Conservation (phyloP, 208 protist genomes). For the Wallacemonas sp. region DNA sequence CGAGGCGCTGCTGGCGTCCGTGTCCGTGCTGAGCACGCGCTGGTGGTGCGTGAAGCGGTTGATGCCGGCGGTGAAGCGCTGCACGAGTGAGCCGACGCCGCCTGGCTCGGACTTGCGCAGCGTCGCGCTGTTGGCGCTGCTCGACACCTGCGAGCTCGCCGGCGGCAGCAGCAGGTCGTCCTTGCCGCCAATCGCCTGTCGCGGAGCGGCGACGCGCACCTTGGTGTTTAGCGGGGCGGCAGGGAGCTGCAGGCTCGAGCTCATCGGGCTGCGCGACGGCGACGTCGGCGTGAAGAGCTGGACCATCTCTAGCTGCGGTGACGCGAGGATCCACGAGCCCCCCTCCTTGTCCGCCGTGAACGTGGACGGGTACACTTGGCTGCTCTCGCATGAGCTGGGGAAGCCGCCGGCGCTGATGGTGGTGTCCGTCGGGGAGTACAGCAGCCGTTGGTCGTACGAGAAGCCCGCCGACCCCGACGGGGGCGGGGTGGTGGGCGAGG, state of each 20-base stretch:
- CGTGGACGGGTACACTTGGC: not conserved
- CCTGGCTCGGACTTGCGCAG: too few species aligned
- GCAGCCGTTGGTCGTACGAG: constrained; percentile 9
- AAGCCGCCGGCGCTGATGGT: constrained; percentile 2
- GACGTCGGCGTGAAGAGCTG: constrained; percentile 7
- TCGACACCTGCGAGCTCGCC: not conserved
- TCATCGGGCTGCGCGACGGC: constrained; percentile 10
- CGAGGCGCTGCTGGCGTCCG: constrained; percentile 1
- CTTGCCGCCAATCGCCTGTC: not conserved
- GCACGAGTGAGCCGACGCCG: not conserved
- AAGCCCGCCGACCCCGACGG: not conserved
- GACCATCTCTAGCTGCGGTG: constrained; percentile 5
- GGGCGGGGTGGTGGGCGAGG: not conserved
- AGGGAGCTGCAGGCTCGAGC: constrained; percentile 11
- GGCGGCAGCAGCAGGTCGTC: not conserved
- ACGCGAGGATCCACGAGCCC: not conserved
- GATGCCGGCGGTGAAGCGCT: constrained; percentile 10
- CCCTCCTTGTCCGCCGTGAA: not conserved
- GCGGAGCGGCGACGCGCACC: not conserved
- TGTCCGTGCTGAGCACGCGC: constrained; percentile 1
- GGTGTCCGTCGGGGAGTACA: constrained; percentile 17
- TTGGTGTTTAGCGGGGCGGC: constrained; percentile 1
- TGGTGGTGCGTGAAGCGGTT: constrained; percentile 10
- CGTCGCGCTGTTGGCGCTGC: not conserved
- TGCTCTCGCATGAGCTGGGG: constrained; percentile 8